Conservation (phyloP, 257 asterid species). For the Oldenlandia corymbosa region DNA sequence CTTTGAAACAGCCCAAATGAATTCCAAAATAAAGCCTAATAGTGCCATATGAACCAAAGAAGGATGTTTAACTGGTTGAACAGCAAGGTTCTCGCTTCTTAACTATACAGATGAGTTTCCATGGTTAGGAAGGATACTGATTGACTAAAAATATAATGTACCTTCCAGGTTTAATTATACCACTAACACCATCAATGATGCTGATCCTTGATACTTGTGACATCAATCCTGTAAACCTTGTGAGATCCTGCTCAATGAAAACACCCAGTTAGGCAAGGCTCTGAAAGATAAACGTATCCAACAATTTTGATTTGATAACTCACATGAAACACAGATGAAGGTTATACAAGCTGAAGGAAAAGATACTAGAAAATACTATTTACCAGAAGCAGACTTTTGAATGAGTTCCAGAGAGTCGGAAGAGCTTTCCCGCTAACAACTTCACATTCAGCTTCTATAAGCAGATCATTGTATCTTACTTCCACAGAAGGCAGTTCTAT, state of each 20-base stretch:
- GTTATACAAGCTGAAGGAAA: no score
- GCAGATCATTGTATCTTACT: neutral
- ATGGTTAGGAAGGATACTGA: no score
- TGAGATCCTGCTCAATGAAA: conserved; percentile 10
- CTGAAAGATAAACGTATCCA: no score
- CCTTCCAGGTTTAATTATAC: conserved; percentile 33
- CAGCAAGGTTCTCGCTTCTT: neutral
- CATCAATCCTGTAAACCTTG: conserved; percentile 13
- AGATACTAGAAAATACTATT: no score
- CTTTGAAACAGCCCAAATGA: neutral
- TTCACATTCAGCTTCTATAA: neutral
- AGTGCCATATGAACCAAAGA: neutral
- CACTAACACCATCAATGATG: conserved; percentile 25
- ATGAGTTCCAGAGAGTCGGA: neutral
- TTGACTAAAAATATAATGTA: neutral
- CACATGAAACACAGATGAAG: neutral
- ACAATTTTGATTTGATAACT: no score
- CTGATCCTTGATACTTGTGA: conserved; percentile 22
- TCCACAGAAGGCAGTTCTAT: neutral
- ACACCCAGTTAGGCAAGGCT: neutral
- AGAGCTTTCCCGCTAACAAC: neutral
- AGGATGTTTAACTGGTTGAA: neutral
- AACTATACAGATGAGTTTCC: no score
- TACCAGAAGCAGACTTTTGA: neutral
- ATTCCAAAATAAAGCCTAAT: neutral